These are phyloP conservation scores for Dactylellina haptotyla DNA, from an alignment of 2,329 filamentous ascomycete genomes.

Conservation along the genomic window DNA sequence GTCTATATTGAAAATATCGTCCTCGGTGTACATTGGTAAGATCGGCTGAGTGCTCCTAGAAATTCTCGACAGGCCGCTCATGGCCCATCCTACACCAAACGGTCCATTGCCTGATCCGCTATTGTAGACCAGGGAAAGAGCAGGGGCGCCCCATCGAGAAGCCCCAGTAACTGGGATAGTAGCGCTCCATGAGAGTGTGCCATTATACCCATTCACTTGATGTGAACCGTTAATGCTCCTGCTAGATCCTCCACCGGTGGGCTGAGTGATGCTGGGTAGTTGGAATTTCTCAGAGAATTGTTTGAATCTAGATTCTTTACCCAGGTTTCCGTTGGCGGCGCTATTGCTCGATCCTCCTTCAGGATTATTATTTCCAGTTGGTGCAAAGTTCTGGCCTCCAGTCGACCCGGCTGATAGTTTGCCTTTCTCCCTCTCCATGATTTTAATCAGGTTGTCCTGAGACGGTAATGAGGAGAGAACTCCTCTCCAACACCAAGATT, in stretches of 20 bases:
- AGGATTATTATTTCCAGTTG: too few relatives aligned
- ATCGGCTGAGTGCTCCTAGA: conserved; percentile 55
- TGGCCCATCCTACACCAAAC: conserved; percentile 58
- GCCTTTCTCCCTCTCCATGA: too few relatives aligned
- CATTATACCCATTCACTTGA: background rate
- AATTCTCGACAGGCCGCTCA: conserved; percentile 24
- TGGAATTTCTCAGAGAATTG: too few relatives aligned
- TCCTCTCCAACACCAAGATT: too few relatives aligned
- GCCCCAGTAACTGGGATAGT: background rate
- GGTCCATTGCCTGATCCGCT: conserved; percentile 57
- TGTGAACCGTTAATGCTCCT: background rate
- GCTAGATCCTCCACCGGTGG: background rate
- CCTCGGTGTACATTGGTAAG: conserved; percentile 54
- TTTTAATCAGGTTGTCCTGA: too few relatives aligned
- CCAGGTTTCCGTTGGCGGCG: too few relatives aligned
- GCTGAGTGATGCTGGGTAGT: background rate
- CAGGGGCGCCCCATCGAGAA: conserved; percentile 22
- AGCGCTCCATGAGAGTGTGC: background rate
- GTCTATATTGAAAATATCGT: conserved; percentile 16
- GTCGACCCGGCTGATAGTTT: too few relatives aligned
- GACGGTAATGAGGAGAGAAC: too few relatives aligned
- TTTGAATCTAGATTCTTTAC: too few relatives aligned
- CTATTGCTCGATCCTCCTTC: too few relatives aligned
- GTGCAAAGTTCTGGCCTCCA: too few relatives aligned
- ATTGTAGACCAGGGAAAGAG: conserved; percentile 54